Base-by-base conservation (phyloP, 2,329 filamentous ascomycete genomes). In the Penicillium sp. region DNA sequence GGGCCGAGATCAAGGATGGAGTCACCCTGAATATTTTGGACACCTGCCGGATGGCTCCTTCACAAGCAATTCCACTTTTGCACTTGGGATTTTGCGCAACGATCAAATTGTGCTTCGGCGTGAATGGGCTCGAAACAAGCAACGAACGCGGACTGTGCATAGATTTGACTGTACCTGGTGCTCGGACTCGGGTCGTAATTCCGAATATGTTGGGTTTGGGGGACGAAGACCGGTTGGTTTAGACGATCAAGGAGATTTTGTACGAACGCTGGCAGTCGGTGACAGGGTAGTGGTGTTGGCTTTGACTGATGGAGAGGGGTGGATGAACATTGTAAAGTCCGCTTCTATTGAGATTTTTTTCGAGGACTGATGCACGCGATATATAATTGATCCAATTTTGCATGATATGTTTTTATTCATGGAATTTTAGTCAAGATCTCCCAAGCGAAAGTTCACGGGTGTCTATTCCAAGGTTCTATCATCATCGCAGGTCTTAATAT, bases 1-100 rank as follows among this genome's bases (percentile, higher is more conserved):
- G 43, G 43, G 16, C 43, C 43, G 43, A 29, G 43, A 44, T 27
- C 43, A 44, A 44, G 43, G 43, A 44, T 44, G 43, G 43, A 44
- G 43, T 6, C 43, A 44, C 14, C 43, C 43, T 22, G 9, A 44
- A 27, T 44, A 27, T 44, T 44, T 44, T 16, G 43, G 16, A 11
- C 21, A 44, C 22, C 43, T 22, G 9, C 43, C 43, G 18, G 43
- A 44, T 9, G 43, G 43, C 11, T 44, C 43, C 14, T 44, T 44
- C 43, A 44, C 43, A 29, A 44, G 43, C 21, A 14, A 44, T 9
- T 44, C 43, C 1, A 27, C 43, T 5, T 44, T 44, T 44, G 43
- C 43, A 27, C 43, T 44, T 27, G 43, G 21, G 8, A 44, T 44
- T 27, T 21, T 44, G 7, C 43, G 43, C 16, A 44, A 44, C 22